Base-by-base conservation (phyloP, 768 basidiomycete species). In the Dendrothele bispora region DNA sequence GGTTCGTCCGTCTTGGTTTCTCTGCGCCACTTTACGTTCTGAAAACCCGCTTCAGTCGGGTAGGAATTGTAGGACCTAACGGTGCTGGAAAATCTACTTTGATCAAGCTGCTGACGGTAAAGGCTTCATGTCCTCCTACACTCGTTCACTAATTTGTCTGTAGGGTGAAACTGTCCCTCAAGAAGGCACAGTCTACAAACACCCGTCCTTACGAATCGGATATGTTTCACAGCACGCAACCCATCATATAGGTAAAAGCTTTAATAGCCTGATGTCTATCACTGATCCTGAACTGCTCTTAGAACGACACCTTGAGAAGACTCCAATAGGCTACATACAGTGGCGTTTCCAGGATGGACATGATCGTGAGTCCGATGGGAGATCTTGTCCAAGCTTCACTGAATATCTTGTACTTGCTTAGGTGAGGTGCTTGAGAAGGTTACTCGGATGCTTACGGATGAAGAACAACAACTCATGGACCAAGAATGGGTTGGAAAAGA, bases 321-420 rank as follows among this genome's bases (percentile, higher is more conserved):
- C 94, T 4, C 91, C 95, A 21, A 90, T 95, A 51, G 88, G 86
- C 46, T 98, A 98, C 62, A 97, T 98, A 59, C 93, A 97, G 71
- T 98, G 95, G 95, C 88, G 95, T 58, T 98, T 94, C 82, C 95
- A 98, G 64, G 95, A 97, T 66, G 95, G 95, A 40, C 89, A 95
- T 68, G 95, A 98, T 77, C 88, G 93, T 89, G 64, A 55, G 83
- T 74, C n/a, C n/a, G n/a, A n/a, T n/a, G n/a, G 8, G 47, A 15
- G 55, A 35, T 47, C 43, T 53, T 27, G 37, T 51, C 54, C 20
- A 27, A 34, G 46, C 17, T 30, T 21, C 37, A 30, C 50, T 29
- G 46, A 38, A 49, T 43, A 39, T 42, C 41, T 50, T 35, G 47
- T 25, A 22, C 40, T 38, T 51, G 39, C 49, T 51, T 49, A 91